Percentiles rank a stretch among this genome's conserved stretches.
These are phyloP conservation scores for Nannochloris sp. DNA, from an alignment of 139 green algal genomes.

Conservation along the genomic window DNA sequence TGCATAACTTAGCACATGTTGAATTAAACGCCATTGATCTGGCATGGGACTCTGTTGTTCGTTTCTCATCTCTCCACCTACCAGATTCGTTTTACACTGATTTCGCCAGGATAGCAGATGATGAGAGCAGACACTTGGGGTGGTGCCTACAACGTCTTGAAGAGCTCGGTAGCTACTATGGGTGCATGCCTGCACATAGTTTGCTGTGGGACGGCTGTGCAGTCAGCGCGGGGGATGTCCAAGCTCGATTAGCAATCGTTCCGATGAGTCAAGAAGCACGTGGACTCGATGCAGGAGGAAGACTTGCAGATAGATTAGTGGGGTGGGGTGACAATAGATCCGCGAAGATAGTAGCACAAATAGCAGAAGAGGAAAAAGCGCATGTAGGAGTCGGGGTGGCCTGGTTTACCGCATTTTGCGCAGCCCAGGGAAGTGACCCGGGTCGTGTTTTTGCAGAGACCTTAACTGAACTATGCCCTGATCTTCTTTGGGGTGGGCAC, in stretches of 20 bases:
- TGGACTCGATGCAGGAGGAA: conserved; percentile 30
- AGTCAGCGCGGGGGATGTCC: conserved; percentile 20
- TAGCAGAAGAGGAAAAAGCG: conserved; percentile 62
- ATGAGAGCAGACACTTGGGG: conserved; percentile 67
- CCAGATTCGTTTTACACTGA: conserved; percentile 62
- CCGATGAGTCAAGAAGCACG: conserved; percentile 59
- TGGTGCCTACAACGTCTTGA: conserved; percentile 63
- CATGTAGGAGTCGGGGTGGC: conserved; percentile 66
- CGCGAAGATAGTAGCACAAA: conserved; percentile 57
- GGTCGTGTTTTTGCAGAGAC: conserved; percentile 23
- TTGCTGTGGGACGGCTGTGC: conserved; percentile 66
- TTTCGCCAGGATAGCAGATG: conserved; percentile 76
- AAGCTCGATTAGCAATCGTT: conserved; percentile 62
- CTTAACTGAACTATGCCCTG: conserved; percentile 41
- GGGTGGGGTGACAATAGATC: conserved; percentile 54
- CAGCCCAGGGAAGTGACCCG: conserved; percentile 20
- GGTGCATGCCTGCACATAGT: conserved; percentile 66
- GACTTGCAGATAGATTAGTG: conserved; percentile 50
- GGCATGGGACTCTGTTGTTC: conserved; percentile 74
- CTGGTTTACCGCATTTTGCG: conserved; percentile 62
- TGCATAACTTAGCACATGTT: conserved; percentile 73
- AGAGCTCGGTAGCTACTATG: conserved; percentile 63
- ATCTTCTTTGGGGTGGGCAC: conserved; percentile 36
- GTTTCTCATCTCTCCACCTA: conserved; percentile 44
- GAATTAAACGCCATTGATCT: conserved; percentile 85